Base-by-base conservation (phyloP, 768 basidiomycete genomes). In the Naganishia randhawae region DNA sequence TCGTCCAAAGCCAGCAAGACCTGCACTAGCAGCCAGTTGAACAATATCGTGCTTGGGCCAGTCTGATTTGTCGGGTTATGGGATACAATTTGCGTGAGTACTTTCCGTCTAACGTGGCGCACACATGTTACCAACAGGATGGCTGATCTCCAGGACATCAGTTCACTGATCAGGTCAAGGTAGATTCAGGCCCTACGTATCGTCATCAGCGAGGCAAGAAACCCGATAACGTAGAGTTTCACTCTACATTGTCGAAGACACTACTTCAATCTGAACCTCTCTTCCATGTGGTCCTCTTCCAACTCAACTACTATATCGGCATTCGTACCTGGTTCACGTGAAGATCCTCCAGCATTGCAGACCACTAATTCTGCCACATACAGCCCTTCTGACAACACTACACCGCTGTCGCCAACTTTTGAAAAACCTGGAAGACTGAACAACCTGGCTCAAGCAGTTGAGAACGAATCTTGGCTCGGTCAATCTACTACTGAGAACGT, bases 391-490 rank as follows among this genome's bases (percentile, higher is more conserved):
- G 41, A 42, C 41, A 19, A 42, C 41, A 13, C 25, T n/a, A 3
- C 41, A 32, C 39, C 37, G 14, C n/a, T 5, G 51, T 14, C 27
- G 1, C 37, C 11, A 42, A 39, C 45, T 4, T n/a, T 22, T 48
- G 45, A 3, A 4, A 61, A 42, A 41, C 57, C 57, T 7, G 57
- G 57, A 4, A n/a, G 57, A 61, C 57, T 61, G 3, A 27, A 61
- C 17, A 61, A 61, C 25, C 37, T 61, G 11, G 57, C 57, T 61
- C 39, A 37, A 39, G 57, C 57, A 25, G 9, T 61, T 13, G 57
- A 61, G 25, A 61, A 37, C 39, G 57, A 61, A 39, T 61, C 27
- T 41, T 25, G 17, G n/a, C 13, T 37, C 31, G 57, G 57, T 1
- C 22, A n/a, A 27, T 61, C 57, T 35, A 41, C 57, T 37, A 61